Base-by-base conservation (phyloP, 495 filamentous ascomycete genomes). In the Neurospora sp. region DNA sequence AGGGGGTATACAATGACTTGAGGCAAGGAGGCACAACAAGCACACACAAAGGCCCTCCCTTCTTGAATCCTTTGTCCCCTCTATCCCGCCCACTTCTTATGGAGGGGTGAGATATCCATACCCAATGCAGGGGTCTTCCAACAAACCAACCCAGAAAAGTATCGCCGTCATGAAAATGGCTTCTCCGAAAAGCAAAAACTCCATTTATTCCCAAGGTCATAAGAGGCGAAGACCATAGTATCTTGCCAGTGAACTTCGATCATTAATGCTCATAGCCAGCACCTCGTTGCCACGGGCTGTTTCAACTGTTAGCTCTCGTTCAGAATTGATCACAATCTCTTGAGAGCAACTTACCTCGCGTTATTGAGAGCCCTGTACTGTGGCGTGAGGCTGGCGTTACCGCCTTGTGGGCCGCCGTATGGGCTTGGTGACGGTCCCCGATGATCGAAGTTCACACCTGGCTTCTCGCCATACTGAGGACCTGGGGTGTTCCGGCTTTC, bases 221-320 rank as follows among this genome's bases (percentile, higher is more conserved):
- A 65, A 70, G 38, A 38, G 37, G 65, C 69, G 22, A 71, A 71
- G 40, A 31, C 4, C 20, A 59, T 22, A 31, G 20, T 22, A 38
- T 69, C 7, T 35, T 65, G 53, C 39, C 40, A 31, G 27, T 44
- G 69, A 70, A 41, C 68, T 69, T 70, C 22, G 40, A 44, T 70
- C 69, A n/a, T 74, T 76, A 75, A 38, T 82, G 75, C 18, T 88
- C 86, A 75, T 88, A 88, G 69, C 86, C 86, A 42, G 86, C 86
- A 73, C 86, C 85, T 72, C 85, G 84, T 81, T 88, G 85, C 86
- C 86, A 88, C 45, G 86, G 86, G 77, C 86, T 88, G 76, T 48
- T 20, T 38, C 69, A 73, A 35, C 41, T 31, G 70, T 69, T 72
- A 74, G 74, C 79, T 77, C 81, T 71, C 20, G n/a, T 18, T 22